Conservation (phyloP, 805 yeast species). For the Candida coquimbonensis region DNA sequence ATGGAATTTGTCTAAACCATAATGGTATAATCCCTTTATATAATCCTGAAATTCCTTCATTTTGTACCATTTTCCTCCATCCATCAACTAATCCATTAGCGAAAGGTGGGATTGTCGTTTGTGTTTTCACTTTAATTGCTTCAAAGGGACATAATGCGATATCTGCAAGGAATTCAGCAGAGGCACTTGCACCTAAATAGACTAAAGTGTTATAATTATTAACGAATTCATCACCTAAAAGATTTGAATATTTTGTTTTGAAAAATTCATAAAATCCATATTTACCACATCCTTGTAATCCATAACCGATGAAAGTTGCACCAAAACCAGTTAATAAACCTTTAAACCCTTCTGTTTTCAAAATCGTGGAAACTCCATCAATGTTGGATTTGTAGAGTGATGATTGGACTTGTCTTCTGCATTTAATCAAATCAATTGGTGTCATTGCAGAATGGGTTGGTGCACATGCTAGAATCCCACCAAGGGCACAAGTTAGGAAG, state of each 20-base stretch:
- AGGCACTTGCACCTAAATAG: constrained; percentile 76
- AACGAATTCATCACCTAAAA: constrained; percentile 58
- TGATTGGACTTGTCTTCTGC: constrained; percentile 85
- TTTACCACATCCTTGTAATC: constrained; percentile 95
- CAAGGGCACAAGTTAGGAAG: constrained; percentile 53
- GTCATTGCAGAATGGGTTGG: constrained; percentile 94
- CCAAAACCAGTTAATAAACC: constrained; percentile 85
- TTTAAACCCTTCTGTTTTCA: constrained; percentile 64
- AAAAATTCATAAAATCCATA: constrained; percentile 92
- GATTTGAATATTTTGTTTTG: constrained; percentile 67
- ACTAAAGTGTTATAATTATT: constrained; percentile 63
- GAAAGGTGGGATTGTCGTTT: constrained; percentile 86
- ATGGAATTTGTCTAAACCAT: constrained; percentile 97
- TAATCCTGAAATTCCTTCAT: constrained; percentile 66
- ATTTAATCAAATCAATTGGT: constrained; percentile 88
- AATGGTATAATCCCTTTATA: constrained; percentile 88
- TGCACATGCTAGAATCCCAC: constrained; percentile 81
- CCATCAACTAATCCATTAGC: constrained; percentile 61
- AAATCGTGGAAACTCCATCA: constrained; percentile 75
- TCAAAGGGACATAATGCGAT: constrained; percentile 87
- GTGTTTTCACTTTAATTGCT: constrained; percentile 90
- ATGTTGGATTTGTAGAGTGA: constrained; percentile 64
- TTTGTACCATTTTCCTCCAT: constrained; percentile 53
- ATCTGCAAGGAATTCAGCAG: constrained; percentile 94
- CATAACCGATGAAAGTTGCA: constrained; percentile 89